Evolutionary conservation across 148 eudicot species (phyloP).

Genomic region (Limonium bicolor): DNA sequence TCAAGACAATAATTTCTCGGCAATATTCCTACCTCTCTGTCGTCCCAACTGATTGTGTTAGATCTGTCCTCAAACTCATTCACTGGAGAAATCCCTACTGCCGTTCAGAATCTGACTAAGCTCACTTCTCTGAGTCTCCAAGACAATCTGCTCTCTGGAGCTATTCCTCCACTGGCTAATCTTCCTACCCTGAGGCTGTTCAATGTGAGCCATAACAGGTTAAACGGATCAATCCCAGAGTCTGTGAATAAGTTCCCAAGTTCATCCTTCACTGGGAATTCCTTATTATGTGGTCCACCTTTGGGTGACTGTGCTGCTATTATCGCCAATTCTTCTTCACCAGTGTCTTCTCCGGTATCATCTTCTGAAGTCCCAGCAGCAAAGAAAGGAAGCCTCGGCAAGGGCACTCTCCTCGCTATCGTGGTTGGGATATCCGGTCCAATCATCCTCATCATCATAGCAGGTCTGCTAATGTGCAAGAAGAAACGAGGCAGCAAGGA

Average conservation of each 20-base stretch:
- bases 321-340: constrained; percentile 21
- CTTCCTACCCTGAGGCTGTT: constrained; percentile 37
- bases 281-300: constrained; percentile 83
- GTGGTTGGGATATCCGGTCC: constrained; percentile 26
- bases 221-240: constrained; percentile 55
- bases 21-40: constrained; percentile 31
- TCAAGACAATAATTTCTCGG: constrained; percentile 78
- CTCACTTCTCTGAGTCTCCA: constrained; percentile 42
- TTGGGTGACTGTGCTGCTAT: constrained; percentile 27
- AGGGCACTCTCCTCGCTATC: constrained; percentile 40
- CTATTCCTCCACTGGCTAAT: constrained; percentile 31
- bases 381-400: constrained; percentile 27
- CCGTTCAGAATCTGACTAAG: constrained; percentile 29
- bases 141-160: constrained; percentile 45
- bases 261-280: constrained; percentile 67
- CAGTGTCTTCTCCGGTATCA: constrained; percentile 19
- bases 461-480: constrained; percentile 33
- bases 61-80: constrained; percentile 68
- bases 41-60: constrained; percentile 31
- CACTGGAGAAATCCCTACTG: constrained; percentile 40
- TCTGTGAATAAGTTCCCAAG: constrained; percentile 43
- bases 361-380: constrained; percentile 8
- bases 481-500: constrained; percentile 24
- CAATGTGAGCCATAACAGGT: constrained; percentile 56
- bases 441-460: constrained; percentile 17